Evolutionary conservation across 345 rosid genomes (phyloP), one percentile per base, ranked within the genome.

Genomic region (Moricandia moricandioides): DNA sequence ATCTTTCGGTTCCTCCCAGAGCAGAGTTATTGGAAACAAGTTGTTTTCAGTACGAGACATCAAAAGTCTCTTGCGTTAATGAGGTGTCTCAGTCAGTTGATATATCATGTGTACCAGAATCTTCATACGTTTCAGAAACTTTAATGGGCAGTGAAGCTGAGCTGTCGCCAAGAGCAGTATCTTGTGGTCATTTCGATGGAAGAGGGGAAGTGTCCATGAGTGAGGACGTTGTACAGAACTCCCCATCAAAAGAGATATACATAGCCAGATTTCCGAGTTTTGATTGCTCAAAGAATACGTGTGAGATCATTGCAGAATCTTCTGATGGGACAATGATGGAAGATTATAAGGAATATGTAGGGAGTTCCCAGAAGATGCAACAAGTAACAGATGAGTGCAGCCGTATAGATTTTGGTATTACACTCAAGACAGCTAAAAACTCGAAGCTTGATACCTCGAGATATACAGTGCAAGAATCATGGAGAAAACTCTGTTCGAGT

Each of bases 341-440:
- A 73, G 86, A 86, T 80, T 73, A 76, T 62, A 82, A 78, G 69
- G 82, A 82, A 61, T 69, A 58, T 57, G 72, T 13, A 30, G 88
- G 76, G 72, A 71, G 67, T 70, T 59, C 76, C 21, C 61, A 75
- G 40, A 79, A 84, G 79, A 85, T 79, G 56, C 83, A 74, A 79
- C 89, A 84, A 54, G 71, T 85, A 72, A 85, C 87, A 89, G 99
- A 92, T 78, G 90, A 95, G 81, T 89, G 98, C 75, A 92, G 98
- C 79, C 86, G 94, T 52, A 76, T 95, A 78, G 90, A 83, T 81
- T 85, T 89, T 67, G 83, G 79, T 65, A 79, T 65, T 79, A 83
- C 65, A 67, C 51, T 73, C 76, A 71, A 78, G 67, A 56, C 70
- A 10, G 16, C 66, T 62, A 70, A 74, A 82, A 78, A 83, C 43